phyloP scores from a whole-genome alignment of 2,329 filamentous ascomycete species.

The Pyrenochaeta sp. region DNA sequence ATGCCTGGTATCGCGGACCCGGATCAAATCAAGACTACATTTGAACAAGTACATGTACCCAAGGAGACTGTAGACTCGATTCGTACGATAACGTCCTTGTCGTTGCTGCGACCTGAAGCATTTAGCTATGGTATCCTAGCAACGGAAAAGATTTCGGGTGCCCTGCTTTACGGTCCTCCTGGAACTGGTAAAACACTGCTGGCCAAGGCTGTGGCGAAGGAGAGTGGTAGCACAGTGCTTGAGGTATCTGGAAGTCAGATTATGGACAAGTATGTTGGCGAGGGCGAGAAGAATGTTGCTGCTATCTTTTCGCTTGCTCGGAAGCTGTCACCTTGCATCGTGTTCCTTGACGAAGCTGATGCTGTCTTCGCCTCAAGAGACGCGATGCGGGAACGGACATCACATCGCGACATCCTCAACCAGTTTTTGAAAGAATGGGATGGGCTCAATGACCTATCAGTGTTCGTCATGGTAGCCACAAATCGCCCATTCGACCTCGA shows the following conservation, averaged over 20 bases:
- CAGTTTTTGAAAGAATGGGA: slow-evolving; percentile 98
- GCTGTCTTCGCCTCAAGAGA: slow-evolving; percentile 84
- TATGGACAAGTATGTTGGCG: slow-evolving; percentile 95
- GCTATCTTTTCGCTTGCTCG: slow-evolving; percentile 91
- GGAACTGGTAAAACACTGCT: slow-evolving; percentile 72
- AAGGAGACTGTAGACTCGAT: slow-evolving; percentile 85
- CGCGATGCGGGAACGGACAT: slow-evolving; percentile 70
- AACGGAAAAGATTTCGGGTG: slow-evolving; percentile 87
- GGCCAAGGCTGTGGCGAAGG: slow-evolving; percentile 71
- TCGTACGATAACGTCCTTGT: slow-evolving; percentile 87
- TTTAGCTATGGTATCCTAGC: slow-evolving; percentile 95
- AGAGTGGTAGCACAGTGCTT: slow-evolving; percentile 73
- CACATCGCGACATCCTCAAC: slow-evolving; percentile 90
- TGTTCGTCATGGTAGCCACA: slow-evolving; percentile 98
- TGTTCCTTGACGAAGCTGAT: slow-evolving; percentile 98
- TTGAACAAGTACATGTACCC: slow-evolving; percentile 84
- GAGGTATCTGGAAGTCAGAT: slow-evolving; percentile 91
- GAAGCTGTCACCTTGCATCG: slow-evolving; percentile 88
- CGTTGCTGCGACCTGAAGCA: slow-evolving; percentile 87
- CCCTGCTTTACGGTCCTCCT: slow-evolving; percentile 87
- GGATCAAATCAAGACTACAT: slow-evolving; percentile 83
- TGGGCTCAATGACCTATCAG: slow-evolving; percentile 81
- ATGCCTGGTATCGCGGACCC: slow-evolving; percentile 83
- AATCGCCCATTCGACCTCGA: slow-evolving; percentile 96
- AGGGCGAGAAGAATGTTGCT: slow-evolving; percentile 92